A percentile compares a stretch with the other conserved stretches of the same genome.
These are phyloP conservation scores for Hydnomerulius pinastri DNA, from an alignment of 768 basidiomycete genomes.

Conservation along the genomic window DNA sequence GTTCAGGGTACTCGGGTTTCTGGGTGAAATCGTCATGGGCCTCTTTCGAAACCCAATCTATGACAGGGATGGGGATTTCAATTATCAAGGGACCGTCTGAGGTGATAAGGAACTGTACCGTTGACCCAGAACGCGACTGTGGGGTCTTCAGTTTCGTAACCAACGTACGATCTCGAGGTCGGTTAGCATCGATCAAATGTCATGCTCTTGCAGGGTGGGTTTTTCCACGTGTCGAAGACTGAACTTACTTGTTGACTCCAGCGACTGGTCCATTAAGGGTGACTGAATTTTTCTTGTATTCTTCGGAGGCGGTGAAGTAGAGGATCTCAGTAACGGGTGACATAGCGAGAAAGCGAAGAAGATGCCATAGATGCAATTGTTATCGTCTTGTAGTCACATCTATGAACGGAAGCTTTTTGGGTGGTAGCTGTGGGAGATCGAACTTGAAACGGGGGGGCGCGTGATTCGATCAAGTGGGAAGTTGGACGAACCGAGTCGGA, in stretches of 20 bases:
- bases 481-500: too few relatives aligned
- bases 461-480: too few relatives aligned
- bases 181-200: neutral
- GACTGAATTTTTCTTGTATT: neutral
- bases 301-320: slow-evolving; percentile 4
- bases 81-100: neutral
- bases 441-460: too few relatives aligned
- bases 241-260: slow-evolving; percentile 3
- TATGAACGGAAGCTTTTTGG: neutral
- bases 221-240: neutral
- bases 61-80: neutral
- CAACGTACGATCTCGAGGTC: slow-evolving; percentile 6
- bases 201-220: neutral
- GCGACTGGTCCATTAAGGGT: neutral
- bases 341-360: slow-evolving; percentile 4
- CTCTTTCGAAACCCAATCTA: slow-evolving; percentile 30
- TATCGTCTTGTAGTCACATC: neutral
- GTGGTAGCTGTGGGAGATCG: neutral
- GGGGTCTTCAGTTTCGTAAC: slow-evolving; percentile 10
- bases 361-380: neutral
- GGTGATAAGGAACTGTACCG: neutral
- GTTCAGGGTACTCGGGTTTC: slow-evolving; percentile 3
- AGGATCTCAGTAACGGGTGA: slow-evolving; percentile 8
- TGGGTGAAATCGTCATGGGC: slow-evolving; percentile 16
- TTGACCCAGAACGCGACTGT: slow-evolving; percentile 6